A percentile compares a stretch with the other conserved stretches of the same genome.
Conservation (phyloP, 768 basidiomycete genomes). For the Termitomyces bulborhizus region DNA sequence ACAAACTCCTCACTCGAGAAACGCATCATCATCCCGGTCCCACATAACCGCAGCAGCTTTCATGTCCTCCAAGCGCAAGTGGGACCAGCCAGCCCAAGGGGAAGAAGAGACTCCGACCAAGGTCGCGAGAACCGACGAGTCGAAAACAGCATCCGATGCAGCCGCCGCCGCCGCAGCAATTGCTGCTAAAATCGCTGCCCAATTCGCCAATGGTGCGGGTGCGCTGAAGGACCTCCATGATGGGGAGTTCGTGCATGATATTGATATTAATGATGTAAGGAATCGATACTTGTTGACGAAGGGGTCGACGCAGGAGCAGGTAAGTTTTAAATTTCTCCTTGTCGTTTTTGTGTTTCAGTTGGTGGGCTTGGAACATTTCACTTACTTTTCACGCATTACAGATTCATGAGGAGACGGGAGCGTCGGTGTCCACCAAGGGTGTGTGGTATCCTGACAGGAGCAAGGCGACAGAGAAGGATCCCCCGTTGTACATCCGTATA, state of each 20-base stretch:
- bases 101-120: slow-evolving; percentile 39
- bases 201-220: slow-evolving; percentile 47
- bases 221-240: slow-evolving; percentile 62
- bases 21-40: neutral
- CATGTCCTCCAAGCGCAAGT: slow-evolving; percentile 76
- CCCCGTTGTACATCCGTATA: slow-evolving; percentile 91
- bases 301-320: slow-evolving; percentile 88
- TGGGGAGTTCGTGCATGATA: slow-evolving; percentile 81
- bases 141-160: slow-evolving; percentile 60
- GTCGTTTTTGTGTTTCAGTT: neutral
- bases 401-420: slow-evolving; percentile 92
- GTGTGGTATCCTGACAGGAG: slow-evolving; percentile 92
- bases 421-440: slow-evolving; percentile 89
- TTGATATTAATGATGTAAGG: slow-evolving; percentile 94
- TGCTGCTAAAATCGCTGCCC: slow-evolving; percentile 92
- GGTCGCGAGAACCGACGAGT: slow-evolving; percentile 41
- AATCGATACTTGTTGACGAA: slow-evolving; percentile 95
- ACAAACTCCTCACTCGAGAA: neutral
- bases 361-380: neutral
- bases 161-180: slow-evolving; percentile 74
- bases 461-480: slow-evolving; percentile 89
- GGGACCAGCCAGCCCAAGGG: slow-evolving; percentile 63
- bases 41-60: neutral
- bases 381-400: slow-evolving; percentile 21
- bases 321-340: slow-evolving; percentile 25